Conservation (phyloP, 148 eudicot species). For the Diospyros kaki region DNA sequence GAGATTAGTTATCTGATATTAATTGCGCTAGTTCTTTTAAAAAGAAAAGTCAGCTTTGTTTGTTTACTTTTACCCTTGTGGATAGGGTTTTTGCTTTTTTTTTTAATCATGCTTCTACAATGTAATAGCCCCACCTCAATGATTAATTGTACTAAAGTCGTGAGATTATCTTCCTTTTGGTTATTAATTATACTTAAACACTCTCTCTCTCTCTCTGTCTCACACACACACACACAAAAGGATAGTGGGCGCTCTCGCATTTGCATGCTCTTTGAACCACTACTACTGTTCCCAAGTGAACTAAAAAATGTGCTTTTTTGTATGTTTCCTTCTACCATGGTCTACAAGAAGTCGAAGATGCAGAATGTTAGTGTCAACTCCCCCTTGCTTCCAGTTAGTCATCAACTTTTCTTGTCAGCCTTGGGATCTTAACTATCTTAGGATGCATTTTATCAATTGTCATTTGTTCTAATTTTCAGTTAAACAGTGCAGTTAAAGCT, state of each 20-base stretch:
- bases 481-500: neutral
- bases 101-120: neutral
- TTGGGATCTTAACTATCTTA: neutral
- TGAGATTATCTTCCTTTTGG: neutral
- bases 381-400: neutral
- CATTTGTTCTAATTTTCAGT: neutral
- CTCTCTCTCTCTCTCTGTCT: neutral
- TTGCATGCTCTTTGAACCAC: neutral
- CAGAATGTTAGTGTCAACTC: neutral
- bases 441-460: neutral
- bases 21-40: neutral
- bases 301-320: too few relatives aligned
- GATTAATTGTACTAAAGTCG: neutral
- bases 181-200: neutral
- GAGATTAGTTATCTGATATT: neutral
- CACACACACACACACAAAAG: neutral
- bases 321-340: too few relatives aligned
- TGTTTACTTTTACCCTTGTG: too few relatives aligned
- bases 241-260: neutral
- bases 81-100: neutral
- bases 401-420: neutral
- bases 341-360: neutral
- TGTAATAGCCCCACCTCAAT: neutral
- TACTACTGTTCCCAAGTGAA: neutral
- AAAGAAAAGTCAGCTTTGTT: too few relatives aligned